Base-by-base conservation (phyloP, 495 filamentous ascomycete genomes). In the Trichoderma virens region DNA sequence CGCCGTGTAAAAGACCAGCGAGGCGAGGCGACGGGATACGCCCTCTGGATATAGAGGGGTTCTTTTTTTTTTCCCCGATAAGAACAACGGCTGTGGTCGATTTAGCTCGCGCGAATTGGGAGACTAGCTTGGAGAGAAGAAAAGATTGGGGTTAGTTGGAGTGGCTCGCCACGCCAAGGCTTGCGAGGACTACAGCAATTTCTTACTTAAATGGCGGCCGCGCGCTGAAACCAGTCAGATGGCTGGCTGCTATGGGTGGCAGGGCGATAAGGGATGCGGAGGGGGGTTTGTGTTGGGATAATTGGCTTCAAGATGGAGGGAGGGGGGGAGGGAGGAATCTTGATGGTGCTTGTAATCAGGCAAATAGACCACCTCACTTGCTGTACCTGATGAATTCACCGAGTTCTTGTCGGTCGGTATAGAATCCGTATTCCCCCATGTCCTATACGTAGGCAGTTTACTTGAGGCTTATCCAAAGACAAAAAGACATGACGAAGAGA, bases 221-320 rank as follows among this genome's bases (percentile, higher is more conserved):
- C 41, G 14, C 41, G 41, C 43, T 20, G 51, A 56, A 56, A 56
- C 51, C 51, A 56, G 51, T 56, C 23, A 56, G 23, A 56, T 14
- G 45, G 25, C 18, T n/a, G n/a, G 20, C 8, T 5, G 32, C 32
- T 56, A 56, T 56, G 51, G 51, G 51, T 56, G 51, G 27, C 27
- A 56, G 51, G 51, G 51, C 51, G 51, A 56, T 56, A 56, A 56
- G 51, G 51, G 51, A 56, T 56, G 27, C 28, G 23, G 51, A 30
- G 51, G 51, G 51, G 27, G 8, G 51, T 47, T 47, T 47, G 51
- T 18, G 25, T 56, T 56, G 51, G 47, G 51, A 56, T 47, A 23
- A n/a, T 47, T 14, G n/a, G 5, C 8, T 23, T 45, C 16, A 7
- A 56, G 16, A 56, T 45, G 41, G 13, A n/a, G 41, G 18, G n/a